Percentiles rank a stretch among this genome's conserved stretches.
These are phyloP conservation scores for Hondaea fermentalgiana DNA, from an alignment of 108 stramenopile species.

Conservation along the genomic window DNA sequence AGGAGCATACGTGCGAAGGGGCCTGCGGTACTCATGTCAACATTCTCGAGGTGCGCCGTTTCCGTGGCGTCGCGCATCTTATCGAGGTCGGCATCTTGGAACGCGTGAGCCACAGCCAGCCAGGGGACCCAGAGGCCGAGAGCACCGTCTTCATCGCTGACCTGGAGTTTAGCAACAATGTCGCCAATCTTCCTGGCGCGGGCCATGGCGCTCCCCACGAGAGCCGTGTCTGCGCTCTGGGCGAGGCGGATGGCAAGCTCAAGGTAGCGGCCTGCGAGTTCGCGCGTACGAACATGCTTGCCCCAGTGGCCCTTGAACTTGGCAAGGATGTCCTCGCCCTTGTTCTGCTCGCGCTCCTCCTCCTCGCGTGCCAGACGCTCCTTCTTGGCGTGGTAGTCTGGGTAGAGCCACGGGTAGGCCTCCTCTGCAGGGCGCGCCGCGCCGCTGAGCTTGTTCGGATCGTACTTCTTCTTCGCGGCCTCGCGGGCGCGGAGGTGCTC, in stretches of 20 bases:
- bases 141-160: not conserved
- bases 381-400: not conserved
- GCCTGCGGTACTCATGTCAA: not conserved
- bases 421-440: not conserved
- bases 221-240: not conserved
- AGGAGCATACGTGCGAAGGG: not conserved
- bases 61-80: not conserved
- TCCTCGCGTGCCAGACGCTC: not conserved
- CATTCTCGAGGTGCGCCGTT: not conserved
- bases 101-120: not conserved
- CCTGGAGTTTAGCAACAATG: not conserved
- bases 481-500: not conserved
- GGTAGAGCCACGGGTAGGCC: constrained; percentile 12
- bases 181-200: not conserved
- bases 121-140: not conserved
- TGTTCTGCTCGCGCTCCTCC: constrained; percentile 2
- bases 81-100: not conserved
- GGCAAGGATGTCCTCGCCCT: not conserved
- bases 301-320: not conserved
- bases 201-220: not conserved
- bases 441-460: not conserved
- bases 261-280: not conserved
- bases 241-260: not conserved
- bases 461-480: not conserved
- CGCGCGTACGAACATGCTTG: not conserved